A percentile compares a stretch with the other conserved stretches of the same genome.
Evolutionary conservation across 768 basidiomycete genomes (phyloP).

Genomic region (Tulasnella calospora): DNA sequence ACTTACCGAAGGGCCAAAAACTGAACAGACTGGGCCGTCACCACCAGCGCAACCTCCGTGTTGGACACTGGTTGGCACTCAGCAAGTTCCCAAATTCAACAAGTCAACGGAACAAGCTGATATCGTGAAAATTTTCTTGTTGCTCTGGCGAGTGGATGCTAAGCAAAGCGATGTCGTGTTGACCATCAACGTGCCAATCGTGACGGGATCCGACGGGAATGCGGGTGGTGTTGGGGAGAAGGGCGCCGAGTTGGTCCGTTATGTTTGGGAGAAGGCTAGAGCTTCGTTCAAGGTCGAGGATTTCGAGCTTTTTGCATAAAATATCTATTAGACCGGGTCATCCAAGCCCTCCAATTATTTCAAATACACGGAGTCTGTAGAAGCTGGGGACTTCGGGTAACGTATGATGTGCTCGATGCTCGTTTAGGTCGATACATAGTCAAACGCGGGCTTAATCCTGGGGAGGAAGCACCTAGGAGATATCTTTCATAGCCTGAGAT

Average conservation of each 20-base stretch:
- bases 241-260: slow-evolving; percentile 39
- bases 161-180: slow-evolving; percentile 78
- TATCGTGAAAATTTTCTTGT: slow-evolving; percentile 69
- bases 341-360: not conserved
- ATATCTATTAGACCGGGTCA: not conserved
- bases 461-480: not conserved
- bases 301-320: slow-evolving; percentile 56
- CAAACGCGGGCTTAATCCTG: not conserved
- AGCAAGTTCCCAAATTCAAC: slow-evolving; percentile 75
- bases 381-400: not conserved
- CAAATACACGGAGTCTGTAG: not conserved
- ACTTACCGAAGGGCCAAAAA: slow-evolving; percentile 30
- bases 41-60: slow-evolving; percentile 50
- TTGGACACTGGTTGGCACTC: slow-evolving; percentile 61
- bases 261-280: slow-evolving; percentile 52
- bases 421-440: not conserved
- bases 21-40: slow-evolving; percentile 25
- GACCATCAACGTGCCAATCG: slow-evolving; percentile 71
- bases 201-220: slow-evolving; percentile 44
- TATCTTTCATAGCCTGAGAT: slow-evolving; percentile 45
- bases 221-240: slow-evolving; percentile 36
- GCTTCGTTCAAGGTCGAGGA: slow-evolving; percentile 61
- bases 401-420: not conserved
- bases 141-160: slow-evolving; percentile 67
- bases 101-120: slow-evolving; percentile 45